These are phyloP conservation scores for Pseudogymnoascus sp. DNA, from an alignment of 2,329 filamentous ascomycete genomes.

Conservation along the genomic window DNA sequence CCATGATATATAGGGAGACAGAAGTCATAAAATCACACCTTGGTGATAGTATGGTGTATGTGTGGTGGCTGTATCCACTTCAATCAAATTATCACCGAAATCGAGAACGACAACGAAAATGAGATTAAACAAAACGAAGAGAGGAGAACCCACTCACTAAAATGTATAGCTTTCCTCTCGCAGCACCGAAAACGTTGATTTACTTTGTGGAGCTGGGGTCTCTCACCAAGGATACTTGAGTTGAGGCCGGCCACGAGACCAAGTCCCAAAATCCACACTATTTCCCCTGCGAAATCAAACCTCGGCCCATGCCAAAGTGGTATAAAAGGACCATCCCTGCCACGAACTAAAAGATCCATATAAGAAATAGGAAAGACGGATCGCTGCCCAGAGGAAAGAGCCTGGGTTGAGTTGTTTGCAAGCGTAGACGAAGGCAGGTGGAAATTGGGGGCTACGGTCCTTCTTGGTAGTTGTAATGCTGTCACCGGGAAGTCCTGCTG, in stretches of 20 bases:
- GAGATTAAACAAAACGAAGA: not conserved
- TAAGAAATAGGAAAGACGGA: not conserved
- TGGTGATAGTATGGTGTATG: not conserved
- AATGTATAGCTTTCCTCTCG: not conserved
- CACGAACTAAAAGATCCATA: not conserved
- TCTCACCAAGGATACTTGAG: not conserved
- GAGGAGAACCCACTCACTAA: not conserved
- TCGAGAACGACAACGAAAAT: not conserved
- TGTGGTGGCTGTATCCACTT: not conserved
- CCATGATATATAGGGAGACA: not conserved
- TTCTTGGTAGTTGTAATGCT: not conserved
- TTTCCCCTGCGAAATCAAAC: not conserved
- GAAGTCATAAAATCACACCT: not conserved
- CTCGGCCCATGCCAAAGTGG: not conserved
- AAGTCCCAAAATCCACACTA: not conserved
- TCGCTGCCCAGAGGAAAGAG: not conserved
- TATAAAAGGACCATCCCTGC: not conserved
- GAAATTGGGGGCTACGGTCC: not conserved
- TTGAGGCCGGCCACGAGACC: not conserved
- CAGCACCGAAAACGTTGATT: not conserved
- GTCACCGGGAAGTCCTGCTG: not conserved
- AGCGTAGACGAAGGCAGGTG: not conserved
- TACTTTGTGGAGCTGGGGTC: not conserved
- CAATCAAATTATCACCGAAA: not conserved
- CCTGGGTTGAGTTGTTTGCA: not conserved